These are phyloP conservation scores for Scheffersomyces illinoinensis DNA, from an alignment of 1,139 yeast species.

Conservation along the genomic window DNA sequence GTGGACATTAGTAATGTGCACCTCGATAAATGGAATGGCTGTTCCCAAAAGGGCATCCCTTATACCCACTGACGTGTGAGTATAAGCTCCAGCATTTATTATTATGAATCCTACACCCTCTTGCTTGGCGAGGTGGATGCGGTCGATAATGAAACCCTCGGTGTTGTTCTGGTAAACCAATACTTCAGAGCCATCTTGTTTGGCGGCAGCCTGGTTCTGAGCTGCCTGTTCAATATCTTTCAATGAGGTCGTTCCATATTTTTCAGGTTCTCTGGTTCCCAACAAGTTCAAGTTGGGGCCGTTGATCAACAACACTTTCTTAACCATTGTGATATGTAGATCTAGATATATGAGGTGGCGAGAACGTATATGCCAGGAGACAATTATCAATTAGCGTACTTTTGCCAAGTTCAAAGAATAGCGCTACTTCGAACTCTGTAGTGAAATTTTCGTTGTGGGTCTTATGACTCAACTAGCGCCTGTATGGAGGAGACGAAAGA, in stretches of 20 bases:
- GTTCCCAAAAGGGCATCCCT: constrained; percentile 51
- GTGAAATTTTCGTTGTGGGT: background rate
- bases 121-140: constrained; percentile 45
- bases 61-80: constrained; percentile 51
- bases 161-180: constrained; percentile 41
- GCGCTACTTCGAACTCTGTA: background rate
- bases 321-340: constrained; percentile 64
- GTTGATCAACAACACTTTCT: constrained; percentile 44
- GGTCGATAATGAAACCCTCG: constrained; percentile 49
- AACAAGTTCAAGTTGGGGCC: constrained; percentile 51
- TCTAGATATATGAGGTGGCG: constrained; percentile 40
- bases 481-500: background rate
- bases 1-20: constrained; percentile 52
- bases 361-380: background rate
- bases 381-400: background rate
- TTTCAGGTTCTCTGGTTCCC: constrained; percentile 52
- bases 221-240: constrained; percentile 44
- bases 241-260: constrained; percentile 48
- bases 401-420: background rate
- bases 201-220: constrained; percentile 34
- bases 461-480: background rate
- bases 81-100: constrained; percentile 54
- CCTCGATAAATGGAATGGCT: constrained; percentile 49
- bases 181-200: constrained; percentile 31
- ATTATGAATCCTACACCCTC: constrained; percentile 43